Percentiles rank a stretch among this genome's conserved stretches.
Conservation (phyloP, 495 filamentous ascomycete species). For the Penicillium paradoxum region DNA sequence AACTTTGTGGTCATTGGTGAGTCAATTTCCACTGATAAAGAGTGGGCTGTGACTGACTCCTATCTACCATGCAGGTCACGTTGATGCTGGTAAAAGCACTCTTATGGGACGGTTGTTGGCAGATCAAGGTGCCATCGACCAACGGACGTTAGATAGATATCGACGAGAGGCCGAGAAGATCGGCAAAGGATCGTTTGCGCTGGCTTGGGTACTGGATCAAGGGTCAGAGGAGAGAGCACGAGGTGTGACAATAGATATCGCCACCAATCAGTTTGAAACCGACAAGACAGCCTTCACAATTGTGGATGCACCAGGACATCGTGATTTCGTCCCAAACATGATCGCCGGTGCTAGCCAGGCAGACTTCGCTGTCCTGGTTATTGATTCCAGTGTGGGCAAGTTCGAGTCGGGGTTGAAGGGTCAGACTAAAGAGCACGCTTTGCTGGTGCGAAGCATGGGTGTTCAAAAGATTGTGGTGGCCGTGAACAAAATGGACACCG, state of each 20-base stretch:
- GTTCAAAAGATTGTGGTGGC: conserved; percentile 83
- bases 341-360: conserved; percentile 94
- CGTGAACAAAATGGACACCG: conserved; percentile 89
- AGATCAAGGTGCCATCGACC: conserved; percentile 81
- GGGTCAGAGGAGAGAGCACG: conserved; percentile 78
- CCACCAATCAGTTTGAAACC: conserved; percentile 89
- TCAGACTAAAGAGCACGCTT: conserved; percentile 89
- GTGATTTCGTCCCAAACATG: conserved; percentile 98
- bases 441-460: conserved; percentile 88
- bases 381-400: conserved; percentile 80
- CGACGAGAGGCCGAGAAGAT: conserved; percentile 83
- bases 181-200: conserved; percentile 90
- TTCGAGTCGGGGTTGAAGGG: conserved; percentile 92
- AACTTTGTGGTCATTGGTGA: conserved; percentile 95
- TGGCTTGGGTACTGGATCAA: conserved; percentile 95
- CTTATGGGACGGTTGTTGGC: conserved; percentile 93
- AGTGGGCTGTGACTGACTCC: conserved; percentile 7
- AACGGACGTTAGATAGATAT: conserved; percentile 82
- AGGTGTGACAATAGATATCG: conserved; percentile 97
- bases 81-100: conserved; percentile 96
- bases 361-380: conserved; percentile 92
- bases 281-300: conserved; percentile 84
- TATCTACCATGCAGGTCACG: conserved; percentile 62
- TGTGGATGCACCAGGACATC: conserved; percentile 88
- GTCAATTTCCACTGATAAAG: conserved; percentile 11